phyloP scores from a whole-genome alignment of 805 yeast genomes.

The Ogataea henricii region DNA sequence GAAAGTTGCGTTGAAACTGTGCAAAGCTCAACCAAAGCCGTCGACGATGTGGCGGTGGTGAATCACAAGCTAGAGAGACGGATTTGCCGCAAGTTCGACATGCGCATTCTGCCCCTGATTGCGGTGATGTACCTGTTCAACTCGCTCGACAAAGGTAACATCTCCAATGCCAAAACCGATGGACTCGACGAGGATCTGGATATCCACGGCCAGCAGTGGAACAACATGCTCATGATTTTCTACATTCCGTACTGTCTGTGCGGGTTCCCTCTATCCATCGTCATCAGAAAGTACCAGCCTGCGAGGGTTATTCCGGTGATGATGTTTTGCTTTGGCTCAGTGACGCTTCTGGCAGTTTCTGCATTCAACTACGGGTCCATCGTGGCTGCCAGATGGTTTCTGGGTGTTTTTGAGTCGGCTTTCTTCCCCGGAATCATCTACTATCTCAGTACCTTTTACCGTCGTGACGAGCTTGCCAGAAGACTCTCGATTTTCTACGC shows the following conservation, averaged over 20 bases:
- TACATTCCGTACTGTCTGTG: conserved; percentile 47
- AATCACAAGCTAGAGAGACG: conserved; percentile 28
- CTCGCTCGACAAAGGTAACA: conserved; percentile 50
- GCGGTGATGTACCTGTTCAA: conserved; percentile 49
- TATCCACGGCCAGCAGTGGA: conserved; percentile 45
- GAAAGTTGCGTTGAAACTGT: background rate
- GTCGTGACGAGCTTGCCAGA: conserved; percentile 40
- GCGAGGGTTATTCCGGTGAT: conserved; percentile 45
- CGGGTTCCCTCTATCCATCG: conserved; percentile 44
- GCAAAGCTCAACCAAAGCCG: background rate
- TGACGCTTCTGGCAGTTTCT: conserved; percentile 41
- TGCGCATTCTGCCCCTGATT: conserved; percentile 44
- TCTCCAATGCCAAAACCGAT: conserved; percentile 51
- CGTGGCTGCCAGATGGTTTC: conserved; percentile 37
- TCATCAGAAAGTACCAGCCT: conserved; percentile 43
- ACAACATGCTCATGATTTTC: conserved; percentile 46
- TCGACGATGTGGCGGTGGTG: background rate
- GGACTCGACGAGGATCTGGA: conserved; percentile 45
- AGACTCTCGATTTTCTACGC: conserved; percentile 40
- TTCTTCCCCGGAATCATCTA: conserved; percentile 42
- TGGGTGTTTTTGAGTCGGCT: conserved; percentile 40
- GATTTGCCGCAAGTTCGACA: conserved; percentile 44
- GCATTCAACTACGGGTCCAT: conserved; percentile 42
- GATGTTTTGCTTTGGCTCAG: conserved; percentile 47
- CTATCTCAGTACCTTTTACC: conserved; percentile 39